Conservation (phyloP, 2,329 filamentous ascomycete species). For the Claviceps paspali region DNA sequence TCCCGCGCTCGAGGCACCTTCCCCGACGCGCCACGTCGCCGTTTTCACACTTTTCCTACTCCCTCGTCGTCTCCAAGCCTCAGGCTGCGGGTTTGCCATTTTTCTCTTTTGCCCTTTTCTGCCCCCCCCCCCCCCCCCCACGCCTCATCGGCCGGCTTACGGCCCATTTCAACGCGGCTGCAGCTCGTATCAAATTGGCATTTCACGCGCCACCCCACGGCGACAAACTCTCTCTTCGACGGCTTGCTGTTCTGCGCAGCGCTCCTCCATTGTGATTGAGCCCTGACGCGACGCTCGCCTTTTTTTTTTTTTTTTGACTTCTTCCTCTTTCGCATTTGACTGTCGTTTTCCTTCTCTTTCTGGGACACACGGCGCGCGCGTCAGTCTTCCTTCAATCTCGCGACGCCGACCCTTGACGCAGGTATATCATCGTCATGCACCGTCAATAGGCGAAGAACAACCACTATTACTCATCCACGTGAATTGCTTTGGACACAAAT, state of each 20-base stretch:
- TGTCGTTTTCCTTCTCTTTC: conserved; percentile 4
- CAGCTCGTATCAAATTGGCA: conserved; percentile 3
- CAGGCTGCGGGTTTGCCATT: conserved; percentile 5
- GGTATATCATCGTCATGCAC: conserved; percentile 24
- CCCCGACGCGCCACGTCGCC: conserved; percentile 25
- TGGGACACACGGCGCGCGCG: neutral
- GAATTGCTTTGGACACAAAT: no score
- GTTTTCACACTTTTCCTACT: conserved; percentile 28
- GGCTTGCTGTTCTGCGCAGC: conserved; percentile 7
- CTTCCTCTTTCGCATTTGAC: conserved; percentile 1
- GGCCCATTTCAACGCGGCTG: conserved; percentile 5
- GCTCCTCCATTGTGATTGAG: conserved; percentile 6
- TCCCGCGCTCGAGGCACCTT: conserved; percentile 24
- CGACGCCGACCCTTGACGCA: conserved; percentile 2
- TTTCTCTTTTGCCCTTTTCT: conserved; percentile 3
- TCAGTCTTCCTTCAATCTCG: no score
- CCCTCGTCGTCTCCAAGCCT: conserved; percentile 7
- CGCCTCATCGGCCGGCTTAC: conserved; percentile 7
- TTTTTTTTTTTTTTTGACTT: neutral
- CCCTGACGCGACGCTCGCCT: conserved; percentile 12
- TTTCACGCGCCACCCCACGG: conserved; percentile 15
- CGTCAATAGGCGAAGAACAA: conserved; percentile 15
- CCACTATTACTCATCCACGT: conserved; percentile 11
- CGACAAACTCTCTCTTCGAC: conserved; percentile 11
- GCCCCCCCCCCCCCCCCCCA: conserved; percentile 9